Evolutionary conservation across 1,284 basidiomycete species (phyloP).

Genomic region (Pseudozyma thailandica): DNA sequence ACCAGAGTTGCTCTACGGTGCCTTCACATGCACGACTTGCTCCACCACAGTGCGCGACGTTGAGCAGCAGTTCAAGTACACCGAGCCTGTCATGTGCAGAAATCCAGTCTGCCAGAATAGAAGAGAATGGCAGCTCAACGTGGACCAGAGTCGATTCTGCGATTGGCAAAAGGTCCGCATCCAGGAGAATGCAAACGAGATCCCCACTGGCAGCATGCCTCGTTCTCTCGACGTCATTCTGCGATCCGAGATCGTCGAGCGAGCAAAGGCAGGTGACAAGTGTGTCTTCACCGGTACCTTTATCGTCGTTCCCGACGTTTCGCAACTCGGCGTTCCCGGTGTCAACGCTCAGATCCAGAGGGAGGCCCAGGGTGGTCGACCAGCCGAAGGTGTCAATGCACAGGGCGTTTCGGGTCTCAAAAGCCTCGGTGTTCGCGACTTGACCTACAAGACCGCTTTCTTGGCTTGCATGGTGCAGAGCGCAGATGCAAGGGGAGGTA

Average conservation of each 20-base stretch:
- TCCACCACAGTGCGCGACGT: constrained; percentile 88
- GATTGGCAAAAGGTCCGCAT: constrained; percentile 99
- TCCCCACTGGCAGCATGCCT: constrained; percentile 87
- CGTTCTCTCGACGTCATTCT: constrained; percentile 90
- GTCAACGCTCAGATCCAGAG: constrained; percentile 93
- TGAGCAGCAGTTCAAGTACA: constrained; percentile 99
- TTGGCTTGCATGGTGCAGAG: constrained; percentile 97
- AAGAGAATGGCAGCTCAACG: constrained; percentile 89
- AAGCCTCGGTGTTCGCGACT: constrained; percentile 89
- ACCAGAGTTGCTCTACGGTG: constrained; percentile 91
- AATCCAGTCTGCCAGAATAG: constrained; percentile 94
- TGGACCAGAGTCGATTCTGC: constrained; percentile 94
- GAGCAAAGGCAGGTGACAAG: constrained; percentile 98
- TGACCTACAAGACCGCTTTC: constrained; percentile 99
- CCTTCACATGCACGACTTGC: constrained; percentile 91
- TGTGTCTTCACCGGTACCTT: constrained; percentile 98
- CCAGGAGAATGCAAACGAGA: constrained; percentile 98
- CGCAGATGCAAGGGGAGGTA: constrained; percentile 74
- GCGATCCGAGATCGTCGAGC: constrained; percentile 92
- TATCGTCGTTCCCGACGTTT: constrained; percentile 97
- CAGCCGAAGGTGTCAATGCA: constrained; percentile 74
- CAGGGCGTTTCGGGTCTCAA: constrained; percentile 94
- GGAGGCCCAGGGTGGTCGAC: constrained; percentile 76
- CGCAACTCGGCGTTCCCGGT: constrained; percentile 92
- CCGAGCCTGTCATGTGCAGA: constrained; percentile 94